Conservation (phyloP, 2,329 filamentous ascomycete genomes). For the Cladosporium sp. region DNA sequence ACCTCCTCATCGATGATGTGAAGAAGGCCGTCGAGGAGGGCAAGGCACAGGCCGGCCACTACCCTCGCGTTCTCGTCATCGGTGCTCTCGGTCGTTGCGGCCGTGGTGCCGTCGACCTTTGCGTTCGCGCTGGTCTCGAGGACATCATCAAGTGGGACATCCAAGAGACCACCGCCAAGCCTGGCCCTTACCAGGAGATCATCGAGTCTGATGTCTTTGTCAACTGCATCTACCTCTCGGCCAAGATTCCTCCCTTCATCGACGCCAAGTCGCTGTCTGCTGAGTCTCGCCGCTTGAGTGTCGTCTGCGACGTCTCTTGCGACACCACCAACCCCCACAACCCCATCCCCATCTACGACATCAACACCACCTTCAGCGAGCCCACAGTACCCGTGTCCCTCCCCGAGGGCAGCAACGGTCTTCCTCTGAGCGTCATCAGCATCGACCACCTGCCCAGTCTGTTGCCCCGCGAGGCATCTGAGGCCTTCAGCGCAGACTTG, state of each 20-base stretch:
- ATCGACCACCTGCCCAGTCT: conserved; percentile 85
- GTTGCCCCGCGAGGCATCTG: conserved; percentile 81
- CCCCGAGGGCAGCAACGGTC: conserved; percentile 52
- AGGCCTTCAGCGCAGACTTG: conserved; percentile 78
- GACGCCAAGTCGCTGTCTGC: conserved; percentile 68
- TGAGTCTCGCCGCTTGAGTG: conserved; percentile 67
- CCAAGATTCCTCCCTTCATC: conserved; percentile 80
- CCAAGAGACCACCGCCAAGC: conserved; percentile 70
- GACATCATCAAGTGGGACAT: conserved; percentile 78
- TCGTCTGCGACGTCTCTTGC: conserved; percentile 73
- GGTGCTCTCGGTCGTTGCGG: conserved; percentile 79
- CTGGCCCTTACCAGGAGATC: conserved; percentile 42
- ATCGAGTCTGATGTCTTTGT: conserved; percentile 56
- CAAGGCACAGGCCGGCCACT: conserved; percentile 65
- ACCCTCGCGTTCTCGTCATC: conserved; percentile 78
- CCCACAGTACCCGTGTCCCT: conserved; percentile 78
- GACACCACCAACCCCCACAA: conserved; percentile 75
- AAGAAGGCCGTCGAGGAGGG: conserved; percentile 70
- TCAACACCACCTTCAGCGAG: conserved; percentile 82
- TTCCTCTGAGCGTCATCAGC: conserved; percentile 74
- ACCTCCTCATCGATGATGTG: conserved; percentile 70
- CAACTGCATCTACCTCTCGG: conserved; percentile 85
- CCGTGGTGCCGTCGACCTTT: conserved; percentile 78
- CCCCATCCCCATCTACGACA: conserved; percentile 77
- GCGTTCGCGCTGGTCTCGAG: conserved; percentile 71